Percentiles rank a stretch among this genome's conserved stretches.
These are phyloP conservation scores for Diaporthe eres DNA, from an alignment of 2,329 filamentous ascomycete genomes.

Conservation along the genomic window DNA sequence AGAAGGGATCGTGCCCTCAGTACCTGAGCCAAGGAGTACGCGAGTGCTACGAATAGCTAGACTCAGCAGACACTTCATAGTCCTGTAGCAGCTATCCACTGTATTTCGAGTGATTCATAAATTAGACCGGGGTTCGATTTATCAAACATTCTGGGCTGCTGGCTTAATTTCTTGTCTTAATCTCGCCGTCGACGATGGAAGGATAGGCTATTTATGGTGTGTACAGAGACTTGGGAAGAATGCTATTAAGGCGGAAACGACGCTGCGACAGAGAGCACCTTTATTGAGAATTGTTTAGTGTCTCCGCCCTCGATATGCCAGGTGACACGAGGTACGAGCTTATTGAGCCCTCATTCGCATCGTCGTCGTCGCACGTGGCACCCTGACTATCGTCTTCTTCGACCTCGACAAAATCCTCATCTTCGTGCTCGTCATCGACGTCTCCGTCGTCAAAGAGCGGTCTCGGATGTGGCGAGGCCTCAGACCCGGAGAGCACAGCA, in stretches of 20 bases:
- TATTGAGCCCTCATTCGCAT: background rate
- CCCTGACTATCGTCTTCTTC: background rate
- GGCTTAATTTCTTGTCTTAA: background rate
- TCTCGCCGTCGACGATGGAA: too few relatives aligned
- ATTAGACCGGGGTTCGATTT: background rate
- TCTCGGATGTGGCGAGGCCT: conserved; percentile 2
- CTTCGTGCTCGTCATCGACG: background rate
- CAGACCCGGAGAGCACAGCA: conserved; percentile 5
- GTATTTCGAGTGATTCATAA: background rate
- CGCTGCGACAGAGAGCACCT: too few relatives aligned
- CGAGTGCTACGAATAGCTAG: too few relatives aligned
- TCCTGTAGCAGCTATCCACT: background rate
- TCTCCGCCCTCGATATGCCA: background rate
- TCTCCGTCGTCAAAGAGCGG: background rate
- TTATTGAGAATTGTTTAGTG: background rate
- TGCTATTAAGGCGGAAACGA: too few relatives aligned
- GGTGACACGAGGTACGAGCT: background rate
- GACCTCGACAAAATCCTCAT: conserved; percentile 1
- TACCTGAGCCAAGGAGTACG: background rate
- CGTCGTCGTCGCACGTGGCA: background rate
- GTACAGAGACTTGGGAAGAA: background rate
- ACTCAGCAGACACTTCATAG: background rate
- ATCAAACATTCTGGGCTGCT: too few relatives aligned
- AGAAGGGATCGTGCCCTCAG: background rate
- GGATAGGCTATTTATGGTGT: too few relatives aligned